Evolutionary conservation across 345 rosid species (phyloP).

Genomic region (Euclidium syriacum): DNA sequence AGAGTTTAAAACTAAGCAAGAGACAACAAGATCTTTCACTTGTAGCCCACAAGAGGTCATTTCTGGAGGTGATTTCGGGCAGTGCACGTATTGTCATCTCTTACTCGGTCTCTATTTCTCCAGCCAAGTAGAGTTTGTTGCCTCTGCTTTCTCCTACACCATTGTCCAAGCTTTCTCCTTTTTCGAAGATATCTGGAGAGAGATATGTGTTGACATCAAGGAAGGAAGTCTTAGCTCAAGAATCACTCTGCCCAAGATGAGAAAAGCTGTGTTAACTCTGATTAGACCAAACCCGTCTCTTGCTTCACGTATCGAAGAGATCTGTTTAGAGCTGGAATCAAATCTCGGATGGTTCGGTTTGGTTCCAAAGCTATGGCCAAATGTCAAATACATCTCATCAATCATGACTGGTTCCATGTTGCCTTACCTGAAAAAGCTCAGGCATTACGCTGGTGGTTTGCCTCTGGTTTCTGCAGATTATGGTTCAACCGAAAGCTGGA

Average conservation of each 20-base stretch:
- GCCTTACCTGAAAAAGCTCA: constrained; percentile 61
- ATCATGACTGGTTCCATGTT: constrained; percentile 98
- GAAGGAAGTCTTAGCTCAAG: constrained; percentile 49
- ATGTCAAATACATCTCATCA: constrained; percentile 78
- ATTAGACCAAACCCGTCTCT: constrained; percentile 50
- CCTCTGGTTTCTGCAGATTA: constrained; percentile 85
- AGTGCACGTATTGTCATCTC: constrained; percentile 88
- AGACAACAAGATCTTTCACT: constrained; percentile 62
- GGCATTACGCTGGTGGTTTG: constrained; percentile 65
- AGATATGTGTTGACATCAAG: constrained; percentile 59
- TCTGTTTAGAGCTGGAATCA: constrained; percentile 42
- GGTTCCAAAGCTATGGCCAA: constrained; percentile 76
- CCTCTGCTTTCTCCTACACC: constrained; percentile 85
- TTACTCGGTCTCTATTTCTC: constrained; percentile 67
- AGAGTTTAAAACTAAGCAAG: constrained; percentile 81
- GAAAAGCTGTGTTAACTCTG: constrained; percentile 56
- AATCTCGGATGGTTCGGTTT: constrained; percentile 49
- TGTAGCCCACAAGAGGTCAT: constrained; percentile 85
- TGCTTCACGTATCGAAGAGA: constrained; percentile 44
- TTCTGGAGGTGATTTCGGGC: constrained; percentile 69
- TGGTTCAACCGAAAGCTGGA: constrained; percentile 96
- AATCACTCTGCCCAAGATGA: constrained; percentile 46
- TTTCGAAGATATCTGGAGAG: constrained; percentile 73
- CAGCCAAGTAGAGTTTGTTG: constrained; percentile 57
- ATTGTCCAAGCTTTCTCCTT: constrained; percentile 71